A percentile compares a stretch with the other conserved stretches of the same genome.
These are phyloP conservation scores for Sisymbrium altissimum DNA, from an alignment of 345 rosid genomes.

Conservation along the genomic window DNA sequence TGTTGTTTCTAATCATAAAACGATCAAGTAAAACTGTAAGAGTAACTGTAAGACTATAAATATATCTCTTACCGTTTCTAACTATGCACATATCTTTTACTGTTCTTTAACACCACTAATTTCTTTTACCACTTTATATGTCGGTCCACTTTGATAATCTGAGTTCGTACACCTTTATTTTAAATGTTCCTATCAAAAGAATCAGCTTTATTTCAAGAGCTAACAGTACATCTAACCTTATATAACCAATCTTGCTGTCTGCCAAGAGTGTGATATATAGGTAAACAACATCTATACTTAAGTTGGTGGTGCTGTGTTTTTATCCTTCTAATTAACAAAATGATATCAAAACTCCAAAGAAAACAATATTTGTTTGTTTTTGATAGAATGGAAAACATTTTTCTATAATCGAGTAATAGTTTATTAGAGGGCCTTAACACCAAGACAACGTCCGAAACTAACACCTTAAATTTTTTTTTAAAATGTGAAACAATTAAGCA, in stretches of 20 bases:
- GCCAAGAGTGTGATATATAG: slow-evolving; percentile 1
- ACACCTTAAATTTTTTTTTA: not conserved
- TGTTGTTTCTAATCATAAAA: not conserved
- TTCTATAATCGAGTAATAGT: not conserved
- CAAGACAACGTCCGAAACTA: not conserved
- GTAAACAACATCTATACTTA: not conserved
- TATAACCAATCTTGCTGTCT: not conserved
- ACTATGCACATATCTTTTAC: not conserved
- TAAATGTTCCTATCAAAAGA: not conserved
- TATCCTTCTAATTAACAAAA: not conserved
- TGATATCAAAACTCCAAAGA: not conserved
- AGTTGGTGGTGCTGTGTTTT: not conserved
- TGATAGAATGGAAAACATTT: not conserved
- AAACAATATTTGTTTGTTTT: not conserved
- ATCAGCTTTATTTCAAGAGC: not conserved
- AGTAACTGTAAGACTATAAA: not conserved
- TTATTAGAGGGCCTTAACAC: not conserved
- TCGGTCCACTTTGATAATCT: not conserved
- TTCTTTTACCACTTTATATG: not conserved
- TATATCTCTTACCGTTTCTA: not conserved
- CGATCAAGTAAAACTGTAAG: not conserved
- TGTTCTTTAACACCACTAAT: not conserved
- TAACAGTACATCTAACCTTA: not conserved
- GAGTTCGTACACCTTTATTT: not conserved
- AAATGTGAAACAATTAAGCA: not conserved